phyloP scores from a whole-genome alignment of 225 moss, liverwort and hornwort genomes.

The Polytrichum commune region DNA sequence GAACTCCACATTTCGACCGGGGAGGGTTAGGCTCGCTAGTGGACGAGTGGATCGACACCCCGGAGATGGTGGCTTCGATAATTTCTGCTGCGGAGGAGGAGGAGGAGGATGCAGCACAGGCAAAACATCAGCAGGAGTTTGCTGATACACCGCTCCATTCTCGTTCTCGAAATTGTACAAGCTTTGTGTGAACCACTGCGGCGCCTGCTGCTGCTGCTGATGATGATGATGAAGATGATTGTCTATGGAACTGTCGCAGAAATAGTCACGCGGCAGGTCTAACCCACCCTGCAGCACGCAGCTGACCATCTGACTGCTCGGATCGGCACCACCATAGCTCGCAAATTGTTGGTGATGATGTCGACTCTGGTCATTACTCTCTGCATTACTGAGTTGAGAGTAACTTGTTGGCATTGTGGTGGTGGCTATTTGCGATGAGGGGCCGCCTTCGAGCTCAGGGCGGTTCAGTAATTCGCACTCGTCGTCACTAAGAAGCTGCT shows the following conservation, averaged over 20 bases:
- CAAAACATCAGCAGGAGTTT: not conserved
- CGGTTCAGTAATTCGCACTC: not conserved
- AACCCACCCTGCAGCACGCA: no score
- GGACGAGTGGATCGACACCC: constrained; percentile 35
- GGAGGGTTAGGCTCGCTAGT: constrained; percentile 25
- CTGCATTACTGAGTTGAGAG: not conserved
- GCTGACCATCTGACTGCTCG: not conserved
- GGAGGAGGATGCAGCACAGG: no score
- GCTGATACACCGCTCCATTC: not conserved
- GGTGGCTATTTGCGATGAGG: no score
- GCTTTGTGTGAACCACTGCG: not conserved
- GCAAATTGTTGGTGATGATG: not conserved
- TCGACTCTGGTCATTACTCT: not conserved
- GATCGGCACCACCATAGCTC: not conserved
- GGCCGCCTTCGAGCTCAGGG: not conserved
- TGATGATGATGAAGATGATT: not conserved
- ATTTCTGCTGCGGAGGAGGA: not conserved
- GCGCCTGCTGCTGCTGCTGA: not conserved
- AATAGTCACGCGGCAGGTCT: no score
- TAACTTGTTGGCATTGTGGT: no score
- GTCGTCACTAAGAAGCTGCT: constrained; percentile 1
- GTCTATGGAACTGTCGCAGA: not conserved
- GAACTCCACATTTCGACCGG: constrained; percentile 1
- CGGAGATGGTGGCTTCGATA: constrained; percentile 1
- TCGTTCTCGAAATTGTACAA: not conserved